Base-by-base conservation (phyloP, 768 basidiomycete species). In the Russula virescens region DNA sequence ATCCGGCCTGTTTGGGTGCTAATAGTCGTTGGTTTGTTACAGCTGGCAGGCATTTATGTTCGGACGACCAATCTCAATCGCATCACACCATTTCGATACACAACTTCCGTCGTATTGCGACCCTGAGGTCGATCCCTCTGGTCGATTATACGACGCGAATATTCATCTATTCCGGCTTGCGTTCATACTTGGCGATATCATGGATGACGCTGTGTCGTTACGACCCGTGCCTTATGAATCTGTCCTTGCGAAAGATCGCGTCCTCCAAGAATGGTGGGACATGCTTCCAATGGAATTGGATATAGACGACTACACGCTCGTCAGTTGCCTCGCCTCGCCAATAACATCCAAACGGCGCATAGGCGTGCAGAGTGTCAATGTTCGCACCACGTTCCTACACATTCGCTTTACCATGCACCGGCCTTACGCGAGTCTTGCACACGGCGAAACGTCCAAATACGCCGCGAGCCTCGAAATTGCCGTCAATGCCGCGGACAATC, bases 21-120 rank as follows among this genome's bases (percentile, higher is more conserved):
- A 35, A 51, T 40, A 18, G 6, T 18, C 42, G 11, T 54, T 31
- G 26, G 42, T 40, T 42, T 52, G n/a, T 14, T 38, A 13, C 54
- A 89, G 88, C 64, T 90, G 88, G 89, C 87, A 89, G 71, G 83
- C 87, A 0, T 89, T 90, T 74, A 78, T 88, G 79, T 87, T 89
- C 69, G 89, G 88, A n/a, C 79, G 88, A 25, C 88, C 89, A 5
- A 74, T 86, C 31, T 76, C 79, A 43, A 83, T 91, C 60, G 83
- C 85, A 13, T 85, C 87, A 4, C 86, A 88, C 69, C 88, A 89
- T 72, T 91, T 88, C 69, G 87, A 90, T 71, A 91, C 88, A 0
- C 83, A 80, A 64, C 76, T 88, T 23, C 88, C 88, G 48, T 83
- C 84, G 0, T 78, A 83, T 58, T 81, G 79, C 68, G 83, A 86